These are phyloP conservation scores for Yarrowia alimentaria DNA, from an alignment of 805 yeast genomes.

Conservation along the genomic window DNA sequence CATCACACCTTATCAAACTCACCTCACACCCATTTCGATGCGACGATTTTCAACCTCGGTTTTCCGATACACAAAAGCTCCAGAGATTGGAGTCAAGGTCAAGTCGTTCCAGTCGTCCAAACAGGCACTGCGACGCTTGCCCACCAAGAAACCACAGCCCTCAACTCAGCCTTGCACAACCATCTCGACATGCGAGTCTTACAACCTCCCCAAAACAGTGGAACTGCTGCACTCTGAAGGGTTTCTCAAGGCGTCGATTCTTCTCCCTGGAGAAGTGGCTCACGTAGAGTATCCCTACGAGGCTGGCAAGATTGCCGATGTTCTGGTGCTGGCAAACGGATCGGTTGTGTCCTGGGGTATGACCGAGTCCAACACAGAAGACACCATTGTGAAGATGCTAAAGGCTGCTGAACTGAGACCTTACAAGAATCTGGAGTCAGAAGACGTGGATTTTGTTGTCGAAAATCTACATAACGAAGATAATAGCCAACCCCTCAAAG, in stretches of 20 bases:
- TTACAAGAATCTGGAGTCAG: conserved; percentile 61
- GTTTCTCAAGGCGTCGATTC: conserved; percentile 40
- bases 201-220: conserved; percentile 53
- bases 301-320: conserved; percentile 45
- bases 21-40: neutral
- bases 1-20: neutral
- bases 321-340: conserved; percentile 72
- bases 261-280: conserved; percentile 70
- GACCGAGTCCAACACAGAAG: conserved; percentile 51
- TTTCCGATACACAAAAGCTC: neutral
- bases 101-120: conserved; percentile 25
- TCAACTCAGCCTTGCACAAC: conserved; percentile 53
- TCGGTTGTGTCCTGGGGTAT: conserved; percentile 83
- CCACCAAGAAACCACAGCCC: conserved; percentile 13
- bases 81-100: conserved; percentile 14
- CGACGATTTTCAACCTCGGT: conserved; percentile 7
- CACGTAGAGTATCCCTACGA: conserved; percentile 47
- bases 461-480: conserved; percentile 42
- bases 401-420: conserved; percentile 49
- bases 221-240: conserved; percentile 44
- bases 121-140: conserved; percentile 16
- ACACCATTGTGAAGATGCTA: conserved; percentile 47
- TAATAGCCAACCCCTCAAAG: conserved; percentile 16
- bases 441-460: conserved; percentile 74
- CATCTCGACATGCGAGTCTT: conserved; percentile 68